These are phyloP conservation scores for Alternaria sp. DNA, from an alignment of 2,329 filamentous ascomycete species.

Conservation along the genomic window DNA sequence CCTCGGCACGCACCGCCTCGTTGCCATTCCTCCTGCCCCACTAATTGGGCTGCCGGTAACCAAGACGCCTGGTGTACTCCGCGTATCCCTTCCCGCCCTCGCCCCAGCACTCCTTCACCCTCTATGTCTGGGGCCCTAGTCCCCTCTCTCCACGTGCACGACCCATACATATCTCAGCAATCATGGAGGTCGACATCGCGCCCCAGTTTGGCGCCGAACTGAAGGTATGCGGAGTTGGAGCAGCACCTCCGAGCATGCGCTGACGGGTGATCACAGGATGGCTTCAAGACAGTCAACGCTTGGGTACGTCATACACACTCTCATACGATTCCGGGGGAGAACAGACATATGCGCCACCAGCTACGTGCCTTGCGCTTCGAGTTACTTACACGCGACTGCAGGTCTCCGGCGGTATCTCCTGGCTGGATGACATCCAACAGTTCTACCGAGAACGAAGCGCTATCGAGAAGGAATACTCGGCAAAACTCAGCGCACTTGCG, in stretches of 20 bases:
- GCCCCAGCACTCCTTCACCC: constrained; percentile 20
- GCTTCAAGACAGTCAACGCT: constrained; percentile 90
- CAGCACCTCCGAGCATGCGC: constrained; percentile 24
- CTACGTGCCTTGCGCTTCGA: constrained; percentile 5
- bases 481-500: constrained; percentile 83
- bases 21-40: constrained; percentile 36
- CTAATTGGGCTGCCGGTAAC: constrained; percentile 31
- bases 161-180: constrained; percentile 23
- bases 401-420: constrained; percentile 84
- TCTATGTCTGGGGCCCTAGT: constrained; percentile 36
- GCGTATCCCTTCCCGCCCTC: constrained; percentile 29
- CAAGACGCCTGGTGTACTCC: constrained; percentile 22
- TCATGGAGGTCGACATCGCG: constrained; percentile 81
- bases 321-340: neutral
- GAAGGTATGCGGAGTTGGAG: constrained; percentile 67
- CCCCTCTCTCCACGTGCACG: constrained; percentile 22
- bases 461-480: constrained; percentile 96
- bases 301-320: constrained; percentile 66
- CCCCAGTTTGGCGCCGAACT: constrained; percentile 92
- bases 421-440: constrained; percentile 95
- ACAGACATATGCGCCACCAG: constrained; percentile 12
- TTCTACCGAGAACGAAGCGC: constrained; percentile 94
- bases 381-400: constrained; percentile 42
- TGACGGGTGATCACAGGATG: constrained; percentile 69
- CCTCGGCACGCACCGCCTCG: constrained; percentile 34